Evolutionary conservation across 495 filamentous ascomycete species (phyloP), one percentile per base, ranked within the genome.

Genomic region (Trichocladium uniseriatum): DNA sequence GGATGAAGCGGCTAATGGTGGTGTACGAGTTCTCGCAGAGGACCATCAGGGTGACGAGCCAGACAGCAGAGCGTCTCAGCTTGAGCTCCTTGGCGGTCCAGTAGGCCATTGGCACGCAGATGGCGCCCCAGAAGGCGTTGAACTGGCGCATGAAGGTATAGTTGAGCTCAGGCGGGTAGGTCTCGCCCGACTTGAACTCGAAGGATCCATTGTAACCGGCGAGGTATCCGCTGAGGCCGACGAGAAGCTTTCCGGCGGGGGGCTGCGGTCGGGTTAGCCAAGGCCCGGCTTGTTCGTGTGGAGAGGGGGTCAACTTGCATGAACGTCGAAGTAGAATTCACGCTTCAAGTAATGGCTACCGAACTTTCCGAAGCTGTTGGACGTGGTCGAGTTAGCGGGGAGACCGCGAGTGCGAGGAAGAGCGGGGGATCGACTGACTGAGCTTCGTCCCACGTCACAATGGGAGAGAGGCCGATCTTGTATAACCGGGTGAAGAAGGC

Each of bases 131-230:
- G 41, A 87, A 78, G 48, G 92, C 82, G 70, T 98, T 98, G 80
- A 98, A 98, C 29, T 92, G 76, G 53, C 92, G 84, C 92, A 98
- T 98, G 64, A 95, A 95, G 51, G 90, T 94, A 66, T 96, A 98
- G 74, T 98, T 85, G 61, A 98, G 74, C 59, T 96, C 89, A 54
- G 81, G 77, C 1, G 92, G 92, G 61, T 98, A 98, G 38, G 76
- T 86, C 65, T 97, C 92, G 58, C 92, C 92, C 20, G 91, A 96
- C 66, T 98, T 98, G 80, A 98, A 98, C 67, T 97, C 94, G 70
- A 98, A 98, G 1, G 94, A 95, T 29, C 92, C 92, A 78, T 98
- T 98, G 74, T 98, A 98, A 43, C 91, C 91, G 31, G 92, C 92
- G 46, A 98, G 73, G 58, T 89, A 91, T 57, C 92, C 92, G 11